Percentiles rank a stretch among this genome's conserved stretches.
Conservation (phyloP, 345 rosid species). For the Angophora floribunda region DNA sequence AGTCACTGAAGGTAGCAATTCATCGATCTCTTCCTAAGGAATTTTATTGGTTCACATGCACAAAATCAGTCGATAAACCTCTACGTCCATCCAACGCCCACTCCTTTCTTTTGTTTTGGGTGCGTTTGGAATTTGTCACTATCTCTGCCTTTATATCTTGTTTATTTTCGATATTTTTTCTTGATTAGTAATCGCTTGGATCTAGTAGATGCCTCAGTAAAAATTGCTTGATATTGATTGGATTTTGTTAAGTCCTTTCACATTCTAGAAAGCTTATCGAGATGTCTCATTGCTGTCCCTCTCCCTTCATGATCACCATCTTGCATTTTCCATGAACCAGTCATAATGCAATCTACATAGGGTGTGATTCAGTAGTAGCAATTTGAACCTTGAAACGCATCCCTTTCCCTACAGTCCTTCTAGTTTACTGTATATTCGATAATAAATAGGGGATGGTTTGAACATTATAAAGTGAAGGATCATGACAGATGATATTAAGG, state of each 20-base stretch:
- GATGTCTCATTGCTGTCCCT: neutral
- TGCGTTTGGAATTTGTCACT: neutral
- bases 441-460: neutral
- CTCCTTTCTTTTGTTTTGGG: neutral
- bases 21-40: constrained; percentile 90
- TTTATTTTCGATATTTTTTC: neutral
- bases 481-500: neutral
- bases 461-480: neutral
- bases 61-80: constrained; percentile 97
- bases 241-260: neutral
- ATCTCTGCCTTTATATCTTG: neutral
- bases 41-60: constrained; percentile 13
- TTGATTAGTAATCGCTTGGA: neutral
- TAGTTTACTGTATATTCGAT: neutral
- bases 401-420: neutral
- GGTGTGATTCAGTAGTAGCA: neutral
- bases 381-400: neutral
- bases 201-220: neutral
- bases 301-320: neutral
- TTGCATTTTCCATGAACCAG: neutral
- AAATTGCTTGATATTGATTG: neutral
- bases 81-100: constrained; percentile 85
- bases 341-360: neutral
- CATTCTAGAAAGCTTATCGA: neutral
- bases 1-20: constrained; percentile 99